Percentiles rank a stretch among this genome's conserved stretches.
These are phyloP conservation scores for Peronosclerospora sorghi DNA, from an alignment of 352 stramenopile species.

Conservation along the genomic window DNA sequence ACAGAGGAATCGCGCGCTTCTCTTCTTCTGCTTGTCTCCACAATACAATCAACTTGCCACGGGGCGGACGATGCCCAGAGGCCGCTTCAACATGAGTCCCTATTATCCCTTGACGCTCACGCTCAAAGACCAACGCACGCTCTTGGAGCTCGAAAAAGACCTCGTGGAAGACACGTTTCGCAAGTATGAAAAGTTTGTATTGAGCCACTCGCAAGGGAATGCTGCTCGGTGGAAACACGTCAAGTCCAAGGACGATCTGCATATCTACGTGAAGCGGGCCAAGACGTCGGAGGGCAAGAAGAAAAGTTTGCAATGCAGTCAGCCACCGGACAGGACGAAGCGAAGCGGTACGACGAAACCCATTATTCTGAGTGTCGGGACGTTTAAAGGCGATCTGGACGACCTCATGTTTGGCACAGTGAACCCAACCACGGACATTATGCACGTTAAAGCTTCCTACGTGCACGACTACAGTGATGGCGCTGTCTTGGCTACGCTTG, in stretches of 20 bases:
- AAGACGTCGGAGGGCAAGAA: not conserved
- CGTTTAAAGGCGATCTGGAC: conserved; percentile 19
- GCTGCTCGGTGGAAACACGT: conserved; percentile 7
- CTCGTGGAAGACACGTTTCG: conserved; percentile 12
- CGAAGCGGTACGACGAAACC: not conserved
- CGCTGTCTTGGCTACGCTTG: conserved; percentile 8
- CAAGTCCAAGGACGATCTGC: conserved; percentile 18
- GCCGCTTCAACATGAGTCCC: conserved; percentile 22
- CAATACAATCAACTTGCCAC: conserved; percentile 15
- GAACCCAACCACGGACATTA: conserved; percentile 25
- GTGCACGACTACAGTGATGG: conserved; percentile 23
- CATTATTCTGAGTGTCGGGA: conserved; percentile 17
- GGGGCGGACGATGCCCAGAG: conserved; percentile 15
- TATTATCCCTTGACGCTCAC: conserved; percentile 2
- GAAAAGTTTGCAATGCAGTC: not conserved
- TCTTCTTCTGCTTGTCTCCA: conserved; percentile 10
- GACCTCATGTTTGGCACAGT: conserved; percentile 30
- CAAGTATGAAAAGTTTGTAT: conserved; percentile 18
- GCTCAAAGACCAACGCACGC: not conserved
- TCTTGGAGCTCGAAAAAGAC: conserved; percentile 4
- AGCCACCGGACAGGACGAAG: not conserved
- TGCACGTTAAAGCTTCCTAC: conserved; percentile 25
- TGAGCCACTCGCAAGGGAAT: conserved; percentile 7
- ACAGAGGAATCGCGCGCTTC: too few species aligned
- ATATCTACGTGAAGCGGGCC: conserved; percentile 10